Conservation (phyloP, 306 rosid genomes). For the Prunus mongolica region DNA sequence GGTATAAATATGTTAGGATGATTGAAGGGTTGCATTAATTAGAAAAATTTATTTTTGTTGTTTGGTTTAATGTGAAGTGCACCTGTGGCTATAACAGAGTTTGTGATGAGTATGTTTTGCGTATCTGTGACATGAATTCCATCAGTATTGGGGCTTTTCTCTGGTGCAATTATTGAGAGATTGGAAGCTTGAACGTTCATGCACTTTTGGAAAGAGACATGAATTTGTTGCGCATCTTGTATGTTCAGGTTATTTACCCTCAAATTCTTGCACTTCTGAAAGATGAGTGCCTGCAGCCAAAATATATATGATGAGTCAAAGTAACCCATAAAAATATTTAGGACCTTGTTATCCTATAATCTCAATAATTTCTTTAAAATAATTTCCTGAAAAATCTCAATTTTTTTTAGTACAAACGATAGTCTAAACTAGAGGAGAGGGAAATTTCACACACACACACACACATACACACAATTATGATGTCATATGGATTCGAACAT, state of each 20-base stretch:
- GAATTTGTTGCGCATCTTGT: constrained; percentile 61
- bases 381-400: too few species aligned
- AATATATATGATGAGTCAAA: not conserved
- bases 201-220: constrained; percentile 44
- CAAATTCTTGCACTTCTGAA: constrained; percentile 38
- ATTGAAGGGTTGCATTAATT: not conserved
- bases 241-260: constrained; percentile 38
- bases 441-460: too few species aligned
- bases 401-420: too few species aligned
- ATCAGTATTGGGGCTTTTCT: constrained; percentile 72
- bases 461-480: too few species aligned
- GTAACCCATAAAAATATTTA: too few species aligned
- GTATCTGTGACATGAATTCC: constrained; percentile 72
- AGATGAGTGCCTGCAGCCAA: constrained; percentile 56
- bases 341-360: too few species aligned
- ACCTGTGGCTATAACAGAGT: constrained; percentile 66
- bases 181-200: constrained; percentile 37
- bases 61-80: not conserved
- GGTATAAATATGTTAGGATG: not conserved
- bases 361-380: too few species aligned
- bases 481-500: too few species aligned
- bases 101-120: constrained; percentile 50
- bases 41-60: not conserved
- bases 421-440: too few species aligned
- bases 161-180: constrained; percentile 49